phyloP scores from a whole-genome alignment of 371 early-diverging fungal genomes.

The Rhizopus microsporus region DNA sequence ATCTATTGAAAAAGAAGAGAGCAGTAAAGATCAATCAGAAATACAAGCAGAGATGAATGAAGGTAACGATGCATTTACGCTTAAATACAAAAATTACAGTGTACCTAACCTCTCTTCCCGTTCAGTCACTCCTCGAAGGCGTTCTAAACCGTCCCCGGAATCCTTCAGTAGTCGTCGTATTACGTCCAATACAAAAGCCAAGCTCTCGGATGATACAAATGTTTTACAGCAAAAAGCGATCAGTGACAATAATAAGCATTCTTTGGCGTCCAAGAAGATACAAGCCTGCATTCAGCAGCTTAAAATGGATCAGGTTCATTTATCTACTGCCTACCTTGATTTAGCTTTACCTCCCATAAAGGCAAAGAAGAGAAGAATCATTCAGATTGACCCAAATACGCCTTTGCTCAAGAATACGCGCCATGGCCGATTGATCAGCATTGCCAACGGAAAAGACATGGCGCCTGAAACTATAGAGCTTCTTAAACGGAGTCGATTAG shows the following conservation, averaged over 20 bases:
- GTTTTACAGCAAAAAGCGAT: conserved; percentile 4
- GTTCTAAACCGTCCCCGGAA: conserved; percentile 20
- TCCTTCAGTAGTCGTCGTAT: conserved; percentile 27
- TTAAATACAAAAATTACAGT: not conserved
- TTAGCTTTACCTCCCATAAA: conserved; percentile 33
- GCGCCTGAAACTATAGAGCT: too few species aligned
- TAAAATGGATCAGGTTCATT: conserved; percentile 24
- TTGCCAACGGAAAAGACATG: not conserved
- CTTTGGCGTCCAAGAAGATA: conserved; percentile 18
- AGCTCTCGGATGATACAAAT: conserved; percentile 12
- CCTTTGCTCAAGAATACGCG: conserved; percentile 10
- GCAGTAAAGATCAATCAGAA: not conserved
- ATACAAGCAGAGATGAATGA: not conserved
- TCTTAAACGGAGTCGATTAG: not conserved
- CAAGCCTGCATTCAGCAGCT: conserved; percentile 22
- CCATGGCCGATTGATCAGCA: not conserved
- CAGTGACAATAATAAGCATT: conserved; percentile 25
- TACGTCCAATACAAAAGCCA: not conserved
- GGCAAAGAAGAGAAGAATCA: conserved; percentile 4
- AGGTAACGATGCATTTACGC: not conserved
- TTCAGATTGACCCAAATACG: conserved; percentile 17
- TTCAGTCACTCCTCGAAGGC: conserved; percentile 1
- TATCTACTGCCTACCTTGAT: conserved; percentile 44
- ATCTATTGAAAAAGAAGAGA: conserved; percentile 18
- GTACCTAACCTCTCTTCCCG: conserved; percentile 1